Percentiles rank a stretch among this genome's conserved stretches.
These are phyloP conservation scores for Fusarium euwallaceae DNA, from an alignment of 2,329 filamentous ascomycete species.

Conservation along the genomic window DNA sequence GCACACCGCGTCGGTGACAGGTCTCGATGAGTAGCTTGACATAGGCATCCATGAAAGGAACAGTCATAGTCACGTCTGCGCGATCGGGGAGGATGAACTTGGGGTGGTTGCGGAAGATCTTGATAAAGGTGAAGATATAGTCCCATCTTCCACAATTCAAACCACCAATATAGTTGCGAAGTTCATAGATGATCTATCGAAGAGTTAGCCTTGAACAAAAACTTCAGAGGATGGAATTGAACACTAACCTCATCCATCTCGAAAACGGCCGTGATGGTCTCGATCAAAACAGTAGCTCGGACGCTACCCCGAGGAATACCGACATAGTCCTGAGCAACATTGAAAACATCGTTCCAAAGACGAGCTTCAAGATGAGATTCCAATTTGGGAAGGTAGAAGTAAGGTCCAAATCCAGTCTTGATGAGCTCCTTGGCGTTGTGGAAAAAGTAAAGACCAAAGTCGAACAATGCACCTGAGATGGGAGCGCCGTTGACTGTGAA, in stretches of 20 bases:
- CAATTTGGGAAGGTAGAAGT: slow-evolving; percentile 99
- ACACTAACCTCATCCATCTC: slow-evolving; percentile 87
- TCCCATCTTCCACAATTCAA: slow-evolving; percentile 99
- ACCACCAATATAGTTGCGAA: slow-evolving; percentile 94
- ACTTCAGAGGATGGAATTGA: too few species aligned
- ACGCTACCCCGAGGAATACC: slow-evolving; percentile 92
- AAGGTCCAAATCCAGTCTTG: slow-evolving; percentile 90
- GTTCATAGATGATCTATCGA: slow-evolving; percentile 90
- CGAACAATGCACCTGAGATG: slow-evolving; percentile 93
- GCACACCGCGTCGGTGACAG: slow-evolving; percentile 95
- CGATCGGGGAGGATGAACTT: slow-evolving; percentile 97
- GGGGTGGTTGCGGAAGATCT: slow-evolving; percentile 97
- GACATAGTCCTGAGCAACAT: slow-evolving; percentile 92
- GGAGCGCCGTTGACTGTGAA: slow-evolving; percentile 95
- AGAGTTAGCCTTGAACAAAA: background rate
- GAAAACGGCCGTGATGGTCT: slow-evolving; percentile 97
- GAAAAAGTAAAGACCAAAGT: slow-evolving; percentile 99
- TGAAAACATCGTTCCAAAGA: slow-evolving; percentile 98
- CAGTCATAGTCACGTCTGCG: slow-evolving; percentile 93
- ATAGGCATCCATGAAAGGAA: slow-evolving; percentile 98
- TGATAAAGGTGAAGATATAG: slow-evolving; percentile 99
- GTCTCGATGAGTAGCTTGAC: slow-evolving; percentile 97
- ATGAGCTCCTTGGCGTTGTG: slow-evolving; percentile 80
- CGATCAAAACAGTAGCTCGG: slow-evolving; percentile 93
- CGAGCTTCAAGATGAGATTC: slow-evolving; percentile 97